Conservation (phyloP, 2,329 filamentous ascomycete species). For the Claviceps humidiphila region DNA sequence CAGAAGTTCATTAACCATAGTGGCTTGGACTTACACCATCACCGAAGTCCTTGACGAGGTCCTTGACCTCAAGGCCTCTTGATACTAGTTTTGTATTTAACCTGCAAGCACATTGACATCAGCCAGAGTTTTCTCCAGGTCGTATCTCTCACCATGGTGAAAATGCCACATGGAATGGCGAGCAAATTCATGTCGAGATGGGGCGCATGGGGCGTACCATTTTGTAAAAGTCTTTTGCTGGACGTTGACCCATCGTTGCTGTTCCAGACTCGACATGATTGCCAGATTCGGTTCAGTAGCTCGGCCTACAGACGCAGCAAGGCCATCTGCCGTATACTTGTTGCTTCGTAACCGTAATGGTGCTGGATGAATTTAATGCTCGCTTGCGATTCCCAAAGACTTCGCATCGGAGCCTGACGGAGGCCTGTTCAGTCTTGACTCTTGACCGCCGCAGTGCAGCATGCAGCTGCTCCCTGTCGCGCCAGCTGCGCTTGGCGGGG, state of each 20-base stretch:
- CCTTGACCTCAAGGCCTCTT: conserved; percentile 66
- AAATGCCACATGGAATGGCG: neutral
- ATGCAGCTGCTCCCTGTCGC: conserved; percentile 36
- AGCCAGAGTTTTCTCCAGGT: neutral
- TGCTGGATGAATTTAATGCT: conserved; percentile 20
- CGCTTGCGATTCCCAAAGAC: conserved; percentile 3
- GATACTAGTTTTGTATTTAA: conserved; percentile 87
- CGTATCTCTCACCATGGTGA: too few relatives aligned
- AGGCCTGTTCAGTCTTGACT: conserved; percentile 24
- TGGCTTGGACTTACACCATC: conserved; percentile 60
- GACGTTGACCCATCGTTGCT: conserved; percentile 61
- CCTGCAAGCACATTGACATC: conserved; percentile 34
- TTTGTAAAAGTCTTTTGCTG: conserved; percentile 99
- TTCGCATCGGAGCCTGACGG: conserved; percentile 7
- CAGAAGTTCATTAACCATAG: conserved; percentile 1
- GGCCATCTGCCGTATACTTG: conserved; percentile 24
- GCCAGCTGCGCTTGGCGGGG: conserved; percentile 13
- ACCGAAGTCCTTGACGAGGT: conserved; percentile 78
- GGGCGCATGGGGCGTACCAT: conserved; percentile 38
- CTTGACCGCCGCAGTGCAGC: conserved; percentile 33
- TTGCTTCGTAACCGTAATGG: conserved; percentile 22
- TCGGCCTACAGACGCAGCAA: conserved; percentile 29
- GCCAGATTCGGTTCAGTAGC: conserved; percentile 35
- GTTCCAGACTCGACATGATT: conserved; percentile 51
- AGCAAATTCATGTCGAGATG: neutral